Percentiles rank a stretch among this genome's conserved stretches.
These are phyloP conservation scores for Lithohypha guttulata DNA, from an alignment of 2,329 filamentous ascomycete species.

Conservation along the genomic window DNA sequence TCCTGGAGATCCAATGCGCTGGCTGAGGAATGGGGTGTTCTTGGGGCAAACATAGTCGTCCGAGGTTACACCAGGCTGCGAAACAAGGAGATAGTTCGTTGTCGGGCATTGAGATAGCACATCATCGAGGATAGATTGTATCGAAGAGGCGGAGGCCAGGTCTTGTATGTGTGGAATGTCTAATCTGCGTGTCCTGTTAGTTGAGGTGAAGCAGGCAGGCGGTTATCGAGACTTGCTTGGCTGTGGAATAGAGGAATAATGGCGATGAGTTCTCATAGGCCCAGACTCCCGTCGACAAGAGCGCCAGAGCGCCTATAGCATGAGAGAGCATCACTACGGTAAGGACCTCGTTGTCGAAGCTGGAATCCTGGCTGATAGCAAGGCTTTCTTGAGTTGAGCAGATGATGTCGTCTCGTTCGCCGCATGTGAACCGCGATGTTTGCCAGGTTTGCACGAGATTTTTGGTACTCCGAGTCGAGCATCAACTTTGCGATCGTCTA, in stretches of 20 bases:
- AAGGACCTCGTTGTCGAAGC: too few relatives aligned
- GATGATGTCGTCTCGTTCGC: conserved; percentile 5
- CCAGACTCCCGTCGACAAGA: conserved; percentile 15
- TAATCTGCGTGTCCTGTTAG: conserved; percentile 6
- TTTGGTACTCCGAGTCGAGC: too few relatives aligned
- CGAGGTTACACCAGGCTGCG: conserved; percentile 63
- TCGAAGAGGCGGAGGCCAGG: conserved; percentile 30
- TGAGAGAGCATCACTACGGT: conserved; percentile 1
- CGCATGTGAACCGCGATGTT: conserved; percentile 4
- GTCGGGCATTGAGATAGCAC: conserved; percentile 59
- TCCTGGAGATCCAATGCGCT: conserved; percentile 8
- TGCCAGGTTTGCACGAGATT: conserved; percentile 7
- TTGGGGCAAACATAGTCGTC: conserved; percentile 51
- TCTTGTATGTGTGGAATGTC: conserved; percentile 10
- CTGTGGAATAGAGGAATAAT: conserved; percentile 77
- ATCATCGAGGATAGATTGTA: conserved; percentile 34
- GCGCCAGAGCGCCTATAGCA: conserved; percentile 17
- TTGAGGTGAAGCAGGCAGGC: conserved; percentile 1
- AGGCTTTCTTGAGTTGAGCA: too few relatives aligned
- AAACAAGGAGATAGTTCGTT: conserved; percentile 64
- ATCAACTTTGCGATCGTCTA: too few relatives aligned
- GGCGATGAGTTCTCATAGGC: conserved; percentile 60
- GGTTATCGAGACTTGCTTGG: conserved; percentile 50
- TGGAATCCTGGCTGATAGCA: too few relatives aligned
- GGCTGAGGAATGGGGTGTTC: conserved; percentile 38